A percentile compares a stretch with the other conserved stretches of the same genome.
phyloP scores from a whole-genome alignment of 2,329 filamentous ascomycete species.

The Ceratocystis cacaofunesta region DNA sequence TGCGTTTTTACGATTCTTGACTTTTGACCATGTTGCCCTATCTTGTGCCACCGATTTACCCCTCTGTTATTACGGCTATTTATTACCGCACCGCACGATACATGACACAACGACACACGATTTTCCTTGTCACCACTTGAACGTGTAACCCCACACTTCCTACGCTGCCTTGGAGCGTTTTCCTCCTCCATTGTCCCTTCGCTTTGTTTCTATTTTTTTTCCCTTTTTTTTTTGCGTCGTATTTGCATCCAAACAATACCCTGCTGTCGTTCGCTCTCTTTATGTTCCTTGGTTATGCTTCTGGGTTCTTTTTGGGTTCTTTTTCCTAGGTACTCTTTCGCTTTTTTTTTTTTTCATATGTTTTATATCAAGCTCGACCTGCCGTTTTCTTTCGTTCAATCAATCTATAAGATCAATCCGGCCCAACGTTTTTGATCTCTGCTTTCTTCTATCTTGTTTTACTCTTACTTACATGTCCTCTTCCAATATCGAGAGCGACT shows the following conservation, averaged over 20 bases:
- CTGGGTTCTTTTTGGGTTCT: neutral
- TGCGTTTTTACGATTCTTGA: neutral
- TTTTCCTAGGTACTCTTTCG: neutral
- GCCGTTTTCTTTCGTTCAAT: neutral
- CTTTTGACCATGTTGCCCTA: neutral
- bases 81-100: neutral
- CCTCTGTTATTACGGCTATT: neutral
- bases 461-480: neutral
- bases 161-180: slow-evolving; percentile 3
- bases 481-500: neutral
- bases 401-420: neutral
- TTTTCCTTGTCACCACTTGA: neutral
- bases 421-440: neutral
- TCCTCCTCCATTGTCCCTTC: slow-evolving; percentile 1
- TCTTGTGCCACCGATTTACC: neutral
- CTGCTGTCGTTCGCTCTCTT: slow-evolving; percentile 10
- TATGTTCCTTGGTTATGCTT: slow-evolving; percentile 8
- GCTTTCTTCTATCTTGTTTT: neutral
- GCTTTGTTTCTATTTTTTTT: slow-evolving; percentile 5
- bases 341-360: neutral
- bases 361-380: neutral
- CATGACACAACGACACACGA: neutral
- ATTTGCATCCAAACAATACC: slow-evolving; percentile 17
- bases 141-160: neutral
- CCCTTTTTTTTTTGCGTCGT: slow-evolving; percentile 1